Evolutionary conservation across 352 stramenopile genomes (phyloP).

Genomic region (Elongisporangium anandrum): DNA sequence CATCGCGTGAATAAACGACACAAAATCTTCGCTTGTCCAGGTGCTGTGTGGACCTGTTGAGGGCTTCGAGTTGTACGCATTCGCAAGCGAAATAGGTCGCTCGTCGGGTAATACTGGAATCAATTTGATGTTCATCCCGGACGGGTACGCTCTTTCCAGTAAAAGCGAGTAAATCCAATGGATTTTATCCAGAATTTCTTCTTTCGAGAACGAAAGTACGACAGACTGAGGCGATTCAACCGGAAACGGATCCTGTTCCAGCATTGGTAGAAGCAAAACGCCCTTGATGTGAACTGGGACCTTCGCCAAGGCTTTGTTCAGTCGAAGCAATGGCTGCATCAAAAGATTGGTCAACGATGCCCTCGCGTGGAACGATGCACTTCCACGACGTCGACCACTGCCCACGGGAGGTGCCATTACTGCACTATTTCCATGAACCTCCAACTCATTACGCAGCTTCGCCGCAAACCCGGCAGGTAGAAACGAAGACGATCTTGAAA

Average conservation of each 20-base stretch:
- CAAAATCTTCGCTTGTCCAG: constrained; percentile 24
- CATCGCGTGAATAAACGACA: constrained; percentile 22
- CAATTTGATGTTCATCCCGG: not conserved
- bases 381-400: constrained; percentile 21
- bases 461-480: constrained; percentile 5
- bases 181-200: constrained; percentile 30
- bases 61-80: not conserved
- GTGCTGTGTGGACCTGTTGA: not conserved
- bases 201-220: constrained; percentile 15
- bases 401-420: constrained; percentile 7
- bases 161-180: constrained; percentile 20
- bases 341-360: not conserved
- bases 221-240: constrained; percentile 11
- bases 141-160: not conserved
- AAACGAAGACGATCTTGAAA: constrained; percentile 13
- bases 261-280: constrained; percentile 18
- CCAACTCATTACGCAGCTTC: constrained; percentile 3
- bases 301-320: constrained; percentile 25
- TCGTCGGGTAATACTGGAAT: constrained; percentile 4
- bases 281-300: constrained; percentile 29
- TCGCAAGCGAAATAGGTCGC: constrained; percentile 3
- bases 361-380: constrained; percentile 5
- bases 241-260: constrained; percentile 13
- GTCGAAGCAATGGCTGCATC: constrained; percentile 11
- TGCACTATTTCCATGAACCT: constrained; percentile 1